Evolutionary conservation across 2,329 filamentous ascomycete genomes (phyloP).

Genomic region (Nemania serpens): DNA sequence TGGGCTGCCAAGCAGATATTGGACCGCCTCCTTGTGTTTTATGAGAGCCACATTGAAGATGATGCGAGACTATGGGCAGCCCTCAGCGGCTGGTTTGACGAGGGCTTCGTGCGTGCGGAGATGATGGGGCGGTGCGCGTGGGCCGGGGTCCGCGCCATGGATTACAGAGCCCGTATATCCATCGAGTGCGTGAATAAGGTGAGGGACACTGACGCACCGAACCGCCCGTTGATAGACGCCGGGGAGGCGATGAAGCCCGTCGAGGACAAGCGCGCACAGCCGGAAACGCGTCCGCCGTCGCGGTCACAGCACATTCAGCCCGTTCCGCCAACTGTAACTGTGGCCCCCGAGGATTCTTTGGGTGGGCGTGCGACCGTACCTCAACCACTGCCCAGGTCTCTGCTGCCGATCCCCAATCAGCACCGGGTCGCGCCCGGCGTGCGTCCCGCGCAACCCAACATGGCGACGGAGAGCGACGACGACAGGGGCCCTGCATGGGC

Average conservation of each 20-base stretch:
- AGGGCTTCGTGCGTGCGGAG: conserved; percentile 33
- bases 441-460: not conserved
- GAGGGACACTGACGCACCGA: not conserved
- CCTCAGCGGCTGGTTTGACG: conserved; percentile 33
- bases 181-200: conserved; percentile 30
- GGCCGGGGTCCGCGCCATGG: conserved; percentile 24
- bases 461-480: too few species aligned
- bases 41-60: conserved; percentile 3
- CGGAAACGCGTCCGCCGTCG: not conserved
- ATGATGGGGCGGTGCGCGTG: conserved; percentile 35
- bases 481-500: too few species aligned
- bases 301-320: too few species aligned
- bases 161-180: conserved; percentile 31
- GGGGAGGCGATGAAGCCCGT: conserved; percentile 5
- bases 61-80: too few species aligned
- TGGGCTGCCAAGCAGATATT: conserved; percentile 33
- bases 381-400: not conserved
- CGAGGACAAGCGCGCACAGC: not conserved
- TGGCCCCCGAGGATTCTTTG: too few species aligned
- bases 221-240: not conserved
- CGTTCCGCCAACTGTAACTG: too few species aligned
- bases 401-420: not conserved
- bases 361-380: too few species aligned
- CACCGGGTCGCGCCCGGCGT: not conserved
- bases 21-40: conserved; percentile 25